These are phyloP conservation scores for Tetrapisispora fleetii DNA, from an alignment of 805 yeast genomes.

Conservation along the genomic window DNA sequence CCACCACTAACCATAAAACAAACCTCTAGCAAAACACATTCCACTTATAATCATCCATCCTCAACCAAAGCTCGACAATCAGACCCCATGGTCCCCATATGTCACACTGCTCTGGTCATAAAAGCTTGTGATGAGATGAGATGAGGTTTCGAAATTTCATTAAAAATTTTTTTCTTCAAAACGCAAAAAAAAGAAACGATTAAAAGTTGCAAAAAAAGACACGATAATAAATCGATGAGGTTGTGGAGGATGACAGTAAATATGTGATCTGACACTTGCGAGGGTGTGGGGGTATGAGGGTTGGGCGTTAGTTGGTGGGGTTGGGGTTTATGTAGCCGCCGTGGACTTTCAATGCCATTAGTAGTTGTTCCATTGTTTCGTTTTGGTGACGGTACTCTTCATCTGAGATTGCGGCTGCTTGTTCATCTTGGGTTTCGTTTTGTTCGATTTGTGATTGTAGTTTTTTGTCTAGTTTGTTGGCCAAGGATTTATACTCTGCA, in stretches of 20 bases:
- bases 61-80: too few relatives aligned
- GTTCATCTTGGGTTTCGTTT: neutral
- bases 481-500: neutral
- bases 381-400: slow-evolving; percentile 7
- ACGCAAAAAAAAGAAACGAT: neutral
- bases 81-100: too few relatives aligned
- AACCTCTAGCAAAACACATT: too few relatives aligned
- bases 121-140: slow-evolving; percentile 3
- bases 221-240: too few relatives aligned
- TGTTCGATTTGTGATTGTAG: neutral
- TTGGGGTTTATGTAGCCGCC: slow-evolving; percentile 8
- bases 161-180: neutral
- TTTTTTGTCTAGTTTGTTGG: neutral
- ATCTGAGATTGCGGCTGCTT: neutral
- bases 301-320: neutral
- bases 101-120: too few relatives aligned
- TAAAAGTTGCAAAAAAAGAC: neutral
- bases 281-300: too few relatives aligned
- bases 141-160: slow-evolving; percentile 1
- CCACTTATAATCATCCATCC: too few relatives aligned
- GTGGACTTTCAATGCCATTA: slow-evolving; percentile 16
- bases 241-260: too few relatives aligned
- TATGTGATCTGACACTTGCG: too few relatives aligned
- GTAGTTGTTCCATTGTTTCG: slow-evolving; percentile 11
- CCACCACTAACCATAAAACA: too few relatives aligned